Base-by-base conservation (phyloP, 495 filamentous ascomycete genomes). In the Lasiosphaeria hispida region DNA sequence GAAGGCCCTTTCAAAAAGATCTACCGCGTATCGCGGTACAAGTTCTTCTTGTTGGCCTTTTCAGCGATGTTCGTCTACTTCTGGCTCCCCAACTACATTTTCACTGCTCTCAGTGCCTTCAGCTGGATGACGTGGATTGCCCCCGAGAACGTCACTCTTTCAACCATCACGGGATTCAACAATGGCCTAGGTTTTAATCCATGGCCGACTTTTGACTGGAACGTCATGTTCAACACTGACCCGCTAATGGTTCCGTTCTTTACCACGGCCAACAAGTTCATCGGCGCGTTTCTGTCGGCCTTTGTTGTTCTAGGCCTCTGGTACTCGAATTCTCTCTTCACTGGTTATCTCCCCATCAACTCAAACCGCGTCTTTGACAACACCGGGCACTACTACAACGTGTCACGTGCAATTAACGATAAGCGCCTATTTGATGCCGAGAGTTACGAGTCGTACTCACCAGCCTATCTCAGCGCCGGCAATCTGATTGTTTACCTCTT, bases 201-300 rank as follows among this genome's bases (percentile, higher is more conserved):
- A 1, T 65, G 63, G 62, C 66, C 72, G 3, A 75, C 72, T 0
- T 73, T 67, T 52, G 72, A 75, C 62, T 75, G 69, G 69, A 75
- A 75, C 42, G 61, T 63, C 30, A 11, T 70, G 35, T 39, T 62
- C 1, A 69, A 61, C 41, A 62, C 64, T 6, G 69, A 75, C 39
- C 71, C 71, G 11, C 63, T 75, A n/a, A 71, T 70, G 69, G 60
- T 73, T 23, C 72, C 72, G 7, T 73, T 71, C 61, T 75, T 70
- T 54, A 62, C 61, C 4, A 71, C 72, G 15, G 39, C 70, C 43
- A 75, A 75, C 63, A 69, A 64, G 38, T 71, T 73, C 45, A 13
- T 73, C 14, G 71, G 72, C 1, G 64, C 58, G n/a, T 48, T 63
- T 23, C 18, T 64, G 17, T 58, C 63, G 2, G 51, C 57, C 9